phyloP scores from a whole-genome alignment of 306 rosid species.

The Prunus mume region DNA sequence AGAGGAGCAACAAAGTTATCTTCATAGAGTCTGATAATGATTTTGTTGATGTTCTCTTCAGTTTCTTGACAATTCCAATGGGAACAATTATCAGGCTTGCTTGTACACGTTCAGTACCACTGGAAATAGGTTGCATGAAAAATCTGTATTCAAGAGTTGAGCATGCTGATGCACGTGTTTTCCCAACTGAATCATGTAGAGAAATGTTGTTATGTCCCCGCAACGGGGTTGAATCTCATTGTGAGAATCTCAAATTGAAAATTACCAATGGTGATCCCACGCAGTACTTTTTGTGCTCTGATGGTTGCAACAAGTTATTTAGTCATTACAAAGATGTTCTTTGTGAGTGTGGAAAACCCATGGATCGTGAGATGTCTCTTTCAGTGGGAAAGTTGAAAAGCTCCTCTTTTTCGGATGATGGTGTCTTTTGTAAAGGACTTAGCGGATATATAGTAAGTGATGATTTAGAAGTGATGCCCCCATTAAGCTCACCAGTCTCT shows the following conservation, averaged over 20 bases:
- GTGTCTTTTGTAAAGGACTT: too few relatives aligned
- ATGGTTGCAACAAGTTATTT: too few relatives aligned
- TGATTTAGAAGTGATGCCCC: too few relatives aligned
- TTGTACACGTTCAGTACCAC: fast-evolving
- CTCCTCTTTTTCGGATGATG: too few relatives aligned
- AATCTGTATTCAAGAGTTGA: conserved; percentile 6
- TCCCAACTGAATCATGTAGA: neutral
- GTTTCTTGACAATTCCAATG: conserved; percentile 10
- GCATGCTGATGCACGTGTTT: neutral
- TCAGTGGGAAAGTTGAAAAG: too few relatives aligned
- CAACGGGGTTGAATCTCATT: too few relatives aligned
- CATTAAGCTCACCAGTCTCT: too few relatives aligned
- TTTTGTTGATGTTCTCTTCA: neutral
- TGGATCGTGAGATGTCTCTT: too few relatives aligned
- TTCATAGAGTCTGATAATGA: neutral
- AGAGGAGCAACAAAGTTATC: conserved; percentile 2
- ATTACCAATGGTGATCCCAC: neutral
- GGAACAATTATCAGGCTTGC: neutral
- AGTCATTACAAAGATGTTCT: too few relatives aligned
- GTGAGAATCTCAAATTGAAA: neutral
- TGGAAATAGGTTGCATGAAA: conserved; percentile 1
- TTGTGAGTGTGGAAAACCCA: too few relatives aligned
- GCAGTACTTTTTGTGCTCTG: too few relatives aligned
- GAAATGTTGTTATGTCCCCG: neutral
- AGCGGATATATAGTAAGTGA: too few relatives aligned